Evolutionary conservation across 176 grass and related monocot species (phyloP).

Genomic region (Oryza officinalis): DNA sequence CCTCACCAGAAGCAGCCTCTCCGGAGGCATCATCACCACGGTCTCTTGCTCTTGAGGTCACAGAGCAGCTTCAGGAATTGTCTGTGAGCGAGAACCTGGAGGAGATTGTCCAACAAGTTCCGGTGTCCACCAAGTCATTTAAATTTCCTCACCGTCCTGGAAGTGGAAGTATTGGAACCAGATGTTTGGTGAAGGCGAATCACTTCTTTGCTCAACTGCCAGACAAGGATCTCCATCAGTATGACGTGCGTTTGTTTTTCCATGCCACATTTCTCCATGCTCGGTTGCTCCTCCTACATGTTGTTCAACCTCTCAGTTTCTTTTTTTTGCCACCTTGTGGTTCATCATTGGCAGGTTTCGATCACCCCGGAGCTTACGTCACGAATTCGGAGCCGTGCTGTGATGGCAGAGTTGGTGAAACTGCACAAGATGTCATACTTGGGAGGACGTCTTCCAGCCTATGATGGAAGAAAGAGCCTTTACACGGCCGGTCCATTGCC

Average conservation of each 20-base stretch:
- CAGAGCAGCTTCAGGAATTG: constrained; percentile 46
- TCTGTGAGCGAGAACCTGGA: constrained; percentile 39
- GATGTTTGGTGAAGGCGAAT: constrained; percentile 87
- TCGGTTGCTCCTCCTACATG: not conserved
- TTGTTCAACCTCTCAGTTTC: not conserved
- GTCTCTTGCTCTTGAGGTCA: constrained; percentile 15
- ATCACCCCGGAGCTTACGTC: constrained; percentile 66
- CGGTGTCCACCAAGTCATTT: constrained; percentile 47
- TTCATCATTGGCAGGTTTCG: constrained; percentile 53
- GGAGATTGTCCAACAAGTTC: constrained; percentile 35
- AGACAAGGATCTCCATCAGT: constrained; percentile 89
- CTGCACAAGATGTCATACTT: constrained; percentile 61
- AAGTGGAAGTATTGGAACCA: constrained; percentile 61
- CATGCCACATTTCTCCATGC: not conserved
- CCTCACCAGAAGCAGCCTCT: constrained; percentile 36
- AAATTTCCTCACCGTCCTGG: constrained; percentile 81
- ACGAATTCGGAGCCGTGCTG: constrained; percentile 56
- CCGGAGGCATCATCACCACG: constrained; percentile 18
- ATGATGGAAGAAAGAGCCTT: constrained; percentile 89
- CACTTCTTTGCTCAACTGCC: constrained; percentile 91
- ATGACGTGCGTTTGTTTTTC: constrained; percentile 66
- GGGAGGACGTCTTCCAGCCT: constrained; percentile 82
- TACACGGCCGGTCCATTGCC: constrained; percentile 85
- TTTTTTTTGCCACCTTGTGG: not conserved
- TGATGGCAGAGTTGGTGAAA: constrained; percentile 76